Evolutionary conservation across 2,329 filamentous ascomycete genomes (phyloP).

Genomic region (Fulvia fulva): DNA sequence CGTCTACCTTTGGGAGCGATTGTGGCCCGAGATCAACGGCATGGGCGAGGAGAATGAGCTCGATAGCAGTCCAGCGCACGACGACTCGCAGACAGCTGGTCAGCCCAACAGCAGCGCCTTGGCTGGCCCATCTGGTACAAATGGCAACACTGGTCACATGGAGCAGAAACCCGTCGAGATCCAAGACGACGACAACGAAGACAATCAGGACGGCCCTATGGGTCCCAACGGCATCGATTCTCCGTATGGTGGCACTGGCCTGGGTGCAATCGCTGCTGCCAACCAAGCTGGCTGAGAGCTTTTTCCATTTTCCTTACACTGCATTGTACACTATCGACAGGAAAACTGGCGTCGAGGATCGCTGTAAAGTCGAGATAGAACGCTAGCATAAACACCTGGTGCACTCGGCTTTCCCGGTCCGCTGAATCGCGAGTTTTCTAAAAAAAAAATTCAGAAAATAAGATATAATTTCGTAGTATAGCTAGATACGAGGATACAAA

Average conservation of each 20-base stretch:
- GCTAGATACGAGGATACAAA: too few species aligned
- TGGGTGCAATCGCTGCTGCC: conserved; percentile 22
- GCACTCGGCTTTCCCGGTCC: too few species aligned
- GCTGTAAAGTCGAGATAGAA: neutral
- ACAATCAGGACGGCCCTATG: conserved; percentile 12
- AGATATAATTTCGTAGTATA: too few species aligned
- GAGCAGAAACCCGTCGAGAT: conserved; percentile 16
- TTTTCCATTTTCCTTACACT: neutral
- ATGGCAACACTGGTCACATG: conserved; percentile 6
- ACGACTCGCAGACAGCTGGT: conserved; percentile 5
- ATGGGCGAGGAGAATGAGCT: conserved; percentile 46
- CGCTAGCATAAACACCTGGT: too few species aligned
- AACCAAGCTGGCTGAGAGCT: conserved; percentile 11
- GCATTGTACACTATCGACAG: neutral
- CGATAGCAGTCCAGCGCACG: conserved; percentile 5
- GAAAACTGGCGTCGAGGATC: neutral
- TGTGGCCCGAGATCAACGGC: conserved; percentile 49
- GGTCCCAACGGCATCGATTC: conserved; percentile 8
- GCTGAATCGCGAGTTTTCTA: too few species aligned
- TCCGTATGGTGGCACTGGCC: conserved; percentile 21
- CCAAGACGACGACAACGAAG: conserved; percentile 17
- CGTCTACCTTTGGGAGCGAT: conserved; percentile 46
- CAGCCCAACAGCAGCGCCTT: conserved; percentile 4
- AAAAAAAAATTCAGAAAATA: too few species aligned
- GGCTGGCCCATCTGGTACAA: conserved; percentile 12